Evolutionary conservation across 2,329 filamentous ascomycete genomes (phyloP).

Genomic region (Cadophora malorum): DNA sequence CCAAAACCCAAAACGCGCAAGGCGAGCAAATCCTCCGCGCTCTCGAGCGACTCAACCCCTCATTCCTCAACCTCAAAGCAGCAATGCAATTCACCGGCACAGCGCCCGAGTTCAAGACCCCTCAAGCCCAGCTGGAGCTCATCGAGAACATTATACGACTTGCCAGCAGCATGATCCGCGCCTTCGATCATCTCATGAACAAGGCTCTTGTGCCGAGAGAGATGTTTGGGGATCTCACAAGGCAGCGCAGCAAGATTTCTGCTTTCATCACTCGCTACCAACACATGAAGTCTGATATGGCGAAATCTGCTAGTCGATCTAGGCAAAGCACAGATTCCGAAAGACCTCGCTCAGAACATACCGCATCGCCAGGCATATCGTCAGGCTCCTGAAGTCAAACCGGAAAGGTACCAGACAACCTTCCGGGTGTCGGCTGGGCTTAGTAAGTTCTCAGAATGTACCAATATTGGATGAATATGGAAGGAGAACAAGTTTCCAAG

Average conservation of each 20-base stretch:
- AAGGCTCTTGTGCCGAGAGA: conserved; percentile 39
- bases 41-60: conserved; percentile 52
- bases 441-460: neutral
- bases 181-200: conserved; percentile 44
- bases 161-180: conserved; percentile 43
- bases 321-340: neutral
- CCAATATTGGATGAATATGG: neutral
- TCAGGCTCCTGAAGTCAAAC: neutral
- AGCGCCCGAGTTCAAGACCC: conserved; percentile 1
- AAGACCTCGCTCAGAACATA: neutral
- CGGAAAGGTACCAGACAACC: neutral
- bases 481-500: neutral
- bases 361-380: neutral
- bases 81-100: conserved; percentile 36
- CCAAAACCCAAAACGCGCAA: conserved; percentile 51
- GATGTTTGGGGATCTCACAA: conserved; percentile 37
- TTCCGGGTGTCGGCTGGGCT: neutral
- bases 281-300: neutral
- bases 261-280: conserved; percentile 38
- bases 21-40: conserved; percentile 58
- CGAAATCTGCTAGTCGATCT: neutral
- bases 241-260: conserved; percentile 45
- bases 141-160: conserved; percentile 37
- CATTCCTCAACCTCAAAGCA: conserved; percentile 41
- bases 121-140: conserved; percentile 20